These are phyloP conservation scores for Hemisphaericaspora xylanilytica DNA, from an alignment of 1,139 yeast species.

Conservation along the genomic window DNA sequence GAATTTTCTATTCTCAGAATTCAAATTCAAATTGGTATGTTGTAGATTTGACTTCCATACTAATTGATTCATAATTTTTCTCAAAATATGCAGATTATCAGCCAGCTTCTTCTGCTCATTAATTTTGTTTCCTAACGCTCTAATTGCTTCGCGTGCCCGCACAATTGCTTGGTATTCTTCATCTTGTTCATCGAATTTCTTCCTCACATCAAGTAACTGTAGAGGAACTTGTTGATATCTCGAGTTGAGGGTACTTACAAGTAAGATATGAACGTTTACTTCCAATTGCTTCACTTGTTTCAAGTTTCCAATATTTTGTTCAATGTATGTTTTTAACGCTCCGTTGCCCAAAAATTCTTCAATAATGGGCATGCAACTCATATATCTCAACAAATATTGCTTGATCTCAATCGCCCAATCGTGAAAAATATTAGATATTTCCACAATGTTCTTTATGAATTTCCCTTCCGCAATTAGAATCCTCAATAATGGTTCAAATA, in stretches of 20 bases:
- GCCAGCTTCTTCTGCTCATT: constrained; percentile 56
- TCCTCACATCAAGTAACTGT: constrained; percentile 59
- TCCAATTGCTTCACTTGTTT: constrained; percentile 42
- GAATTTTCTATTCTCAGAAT: constrained; percentile 56
- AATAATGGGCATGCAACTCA: constrained; percentile 42
- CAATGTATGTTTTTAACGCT: constrained; percentile 52
- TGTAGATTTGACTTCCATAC: constrained; percentile 44
- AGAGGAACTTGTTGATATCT: constrained; percentile 70
- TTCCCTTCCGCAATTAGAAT: constrained; percentile 54
- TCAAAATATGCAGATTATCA: constrained; percentile 50
- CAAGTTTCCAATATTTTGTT: constrained; percentile 40
- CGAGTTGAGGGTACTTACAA: constrained; percentile 74
- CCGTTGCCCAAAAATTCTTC: constrained; percentile 40
- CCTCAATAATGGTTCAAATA: constrained; percentile 52
- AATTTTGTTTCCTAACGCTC: constrained; percentile 35
- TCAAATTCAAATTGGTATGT: constrained; percentile 50
- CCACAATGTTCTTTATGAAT: constrained; percentile 50
- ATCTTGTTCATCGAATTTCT: constrained; percentile 44
- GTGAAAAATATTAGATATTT: constrained; percentile 60
- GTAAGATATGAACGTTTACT: constrained; percentile 58
- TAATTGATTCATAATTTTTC: constrained; percentile 46
- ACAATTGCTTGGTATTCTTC: constrained; percentile 55
- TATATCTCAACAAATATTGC: constrained; percentile 56
- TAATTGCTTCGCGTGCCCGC: constrained; percentile 49
- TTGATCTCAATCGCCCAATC: constrained; percentile 56